phyloP scores from a whole-genome alignment of 2,329 filamentous ascomycete species.

The Colletotrichum filicis region DNA sequence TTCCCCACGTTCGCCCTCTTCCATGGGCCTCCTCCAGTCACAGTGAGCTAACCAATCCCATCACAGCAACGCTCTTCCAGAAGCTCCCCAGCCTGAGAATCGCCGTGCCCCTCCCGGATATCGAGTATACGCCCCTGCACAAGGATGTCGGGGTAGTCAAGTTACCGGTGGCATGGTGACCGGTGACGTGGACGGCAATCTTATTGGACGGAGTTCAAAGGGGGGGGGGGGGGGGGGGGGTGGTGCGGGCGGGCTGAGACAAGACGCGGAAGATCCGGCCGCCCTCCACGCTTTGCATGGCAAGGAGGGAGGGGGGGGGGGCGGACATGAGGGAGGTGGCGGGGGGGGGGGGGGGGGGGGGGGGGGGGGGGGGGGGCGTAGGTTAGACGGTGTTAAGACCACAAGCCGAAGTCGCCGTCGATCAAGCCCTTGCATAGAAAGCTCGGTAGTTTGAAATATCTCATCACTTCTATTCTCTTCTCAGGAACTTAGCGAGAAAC shows the following conservation, averaged over 20 bases:
- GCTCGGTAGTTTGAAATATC: background rate
- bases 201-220: background rate
- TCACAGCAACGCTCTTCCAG: conserved; percentile 45
- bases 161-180: conserved; percentile 48
- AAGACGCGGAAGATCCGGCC: too few species aligned
- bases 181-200: too few species aligned
- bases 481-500: background rate
- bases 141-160: conserved; percentile 54
- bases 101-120: conserved; percentile 49
- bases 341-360: too few species aligned
- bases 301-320: too few species aligned
- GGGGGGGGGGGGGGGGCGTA: too few species aligned
- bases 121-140: conserved; percentile 50
- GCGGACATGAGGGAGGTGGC: too few species aligned
- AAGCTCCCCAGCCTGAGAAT: conserved; percentile 52
- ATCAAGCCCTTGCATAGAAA: background rate
- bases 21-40: too few species aligned
- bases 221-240: rapidly evolving
- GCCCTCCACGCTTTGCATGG: too few species aligned
- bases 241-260: too few species aligned
- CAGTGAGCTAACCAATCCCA: background rate
- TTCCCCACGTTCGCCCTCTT: too few species aligned
- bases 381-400: too few species aligned
- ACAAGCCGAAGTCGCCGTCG: too few species aligned
- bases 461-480: background rate